Conservation (phyloP, 2,329 filamentous ascomycete species). For the Coniochaeta ligniaria region DNA sequence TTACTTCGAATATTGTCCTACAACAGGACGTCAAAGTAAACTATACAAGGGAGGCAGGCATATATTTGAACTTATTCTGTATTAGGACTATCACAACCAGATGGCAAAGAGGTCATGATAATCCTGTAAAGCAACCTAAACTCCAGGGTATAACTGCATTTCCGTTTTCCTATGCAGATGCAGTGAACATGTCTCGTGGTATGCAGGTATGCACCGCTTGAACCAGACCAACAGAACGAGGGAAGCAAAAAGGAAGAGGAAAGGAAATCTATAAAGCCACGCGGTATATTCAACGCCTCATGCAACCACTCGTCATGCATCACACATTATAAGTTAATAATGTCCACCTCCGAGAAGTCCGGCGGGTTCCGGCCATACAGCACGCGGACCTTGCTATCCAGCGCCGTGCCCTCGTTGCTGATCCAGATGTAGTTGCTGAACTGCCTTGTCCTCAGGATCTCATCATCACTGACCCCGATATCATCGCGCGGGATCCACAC, state of each 20-base stretch:
- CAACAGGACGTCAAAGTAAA: not conserved
- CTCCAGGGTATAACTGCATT: not conserved
- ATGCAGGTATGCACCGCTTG: not conserved
- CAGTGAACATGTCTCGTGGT: not conserved
- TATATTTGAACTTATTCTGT: not conserved
- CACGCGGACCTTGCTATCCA: slow-evolving; percentile 77
- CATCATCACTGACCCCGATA: slow-evolving; percentile 84
- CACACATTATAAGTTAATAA: slow-evolving; percentile 61
- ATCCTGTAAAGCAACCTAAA: not conserved
- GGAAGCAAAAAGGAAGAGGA: not conserved
- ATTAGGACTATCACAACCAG: not conserved
- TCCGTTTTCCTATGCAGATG: not conserved
- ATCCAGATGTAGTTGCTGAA: slow-evolving; percentile 84
- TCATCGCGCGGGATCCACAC: slow-evolving; percentile 94
- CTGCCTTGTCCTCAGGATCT: slow-evolving; percentile 69
- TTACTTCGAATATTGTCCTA: not conserved
- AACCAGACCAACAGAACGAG: not conserved
- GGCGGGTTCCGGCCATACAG: slow-evolving; percentile 81
- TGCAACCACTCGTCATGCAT: not conserved
- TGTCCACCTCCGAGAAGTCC: slow-evolving; percentile 80
- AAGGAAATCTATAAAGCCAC: not conserved
- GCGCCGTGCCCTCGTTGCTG: slow-evolving; percentile 82
- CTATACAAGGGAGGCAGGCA: not conserved
- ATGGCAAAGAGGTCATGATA: not conserved
- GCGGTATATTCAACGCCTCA: not conserved